Percentiles rank a stretch among this genome's conserved stretches.
Evolutionary conservation across 495 filamentous ascomycete species (phyloP).

Genomic region (Aspergillus cavernicola): DNA sequence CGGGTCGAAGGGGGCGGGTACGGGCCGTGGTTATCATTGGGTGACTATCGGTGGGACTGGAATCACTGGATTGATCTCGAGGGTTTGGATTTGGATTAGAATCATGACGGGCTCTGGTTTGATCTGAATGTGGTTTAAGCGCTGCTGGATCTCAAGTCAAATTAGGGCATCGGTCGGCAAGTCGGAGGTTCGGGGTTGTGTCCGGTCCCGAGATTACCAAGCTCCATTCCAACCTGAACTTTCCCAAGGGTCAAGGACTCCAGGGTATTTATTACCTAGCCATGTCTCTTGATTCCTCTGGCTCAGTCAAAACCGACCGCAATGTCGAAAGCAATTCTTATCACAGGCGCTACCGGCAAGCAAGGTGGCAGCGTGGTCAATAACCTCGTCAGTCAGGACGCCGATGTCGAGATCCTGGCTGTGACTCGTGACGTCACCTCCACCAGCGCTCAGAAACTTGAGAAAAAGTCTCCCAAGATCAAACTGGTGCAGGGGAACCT

Average conservation of each 20-base stretch:
- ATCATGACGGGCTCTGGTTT: no score
- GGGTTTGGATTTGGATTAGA: no score
- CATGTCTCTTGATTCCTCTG: no score
- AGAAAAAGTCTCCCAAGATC: slow-evolving; percentile 40
- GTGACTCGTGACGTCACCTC: slow-evolving; percentile 61
- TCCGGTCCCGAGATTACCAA: not conserved
- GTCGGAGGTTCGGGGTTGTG: not conserved
- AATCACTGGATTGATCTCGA: no score
- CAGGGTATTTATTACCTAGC: no score
- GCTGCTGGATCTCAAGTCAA: no score
- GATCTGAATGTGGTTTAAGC: no score
- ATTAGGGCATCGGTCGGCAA: not conserved
- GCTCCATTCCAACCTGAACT: no score
- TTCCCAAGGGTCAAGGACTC: no score
- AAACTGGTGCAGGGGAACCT: slow-evolving; percentile 57
- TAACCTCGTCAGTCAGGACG: slow-evolving; percentile 45
- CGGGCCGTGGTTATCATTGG: no score
- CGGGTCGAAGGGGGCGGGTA: not conserved
- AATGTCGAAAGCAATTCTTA: slow-evolving; percentile 40
- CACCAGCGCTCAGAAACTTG: slow-evolving; percentile 49
- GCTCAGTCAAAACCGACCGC: not conserved
- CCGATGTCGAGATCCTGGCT: slow-evolving; percentile 61
- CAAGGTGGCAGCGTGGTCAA: slow-evolving; percentile 64
- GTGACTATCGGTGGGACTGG: no score
- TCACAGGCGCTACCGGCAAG: slow-evolving; percentile 70